A percentile compares a stretch with the other conserved stretches of the same genome.
Conservation (phyloP, 2,329 filamentous ascomycete species). For the Dactylonectria macrodidyma region DNA sequence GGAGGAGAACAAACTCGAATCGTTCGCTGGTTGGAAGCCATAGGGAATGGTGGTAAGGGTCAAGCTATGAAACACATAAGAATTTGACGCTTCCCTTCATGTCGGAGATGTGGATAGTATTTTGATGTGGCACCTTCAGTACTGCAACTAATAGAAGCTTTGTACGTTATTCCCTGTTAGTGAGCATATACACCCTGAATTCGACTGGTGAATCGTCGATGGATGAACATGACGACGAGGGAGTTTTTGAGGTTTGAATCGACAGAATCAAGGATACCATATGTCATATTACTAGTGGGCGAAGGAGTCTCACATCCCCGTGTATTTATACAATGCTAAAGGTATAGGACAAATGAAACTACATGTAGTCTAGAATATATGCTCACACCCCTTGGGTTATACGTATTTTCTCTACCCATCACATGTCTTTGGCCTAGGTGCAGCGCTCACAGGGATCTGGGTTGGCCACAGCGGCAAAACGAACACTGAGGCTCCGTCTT, state of each 20-base stretch:
- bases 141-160: neutral
- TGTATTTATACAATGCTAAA: too few relatives aligned
- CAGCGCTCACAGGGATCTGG: neutral
- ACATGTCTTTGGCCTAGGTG: neutral
- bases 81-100: neutral
- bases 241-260: too few relatives aligned
- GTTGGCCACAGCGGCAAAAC: neutral
- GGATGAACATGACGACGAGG: too few relatives aligned
- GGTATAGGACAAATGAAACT: too few relatives aligned
- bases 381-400: neutral
- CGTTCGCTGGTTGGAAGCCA: neutral
- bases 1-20: neutral
- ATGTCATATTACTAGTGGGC: too few relatives aligned
- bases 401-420: neutral
- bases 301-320: too few relatives aligned
- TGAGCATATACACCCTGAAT: too few relatives aligned
- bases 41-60: neutral
- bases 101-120: too few relatives aligned
- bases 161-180: too few relatives aligned
- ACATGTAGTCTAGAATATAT: too few relatives aligned
- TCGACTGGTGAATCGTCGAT: too few relatives aligned
- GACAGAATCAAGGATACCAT: too few relatives aligned
- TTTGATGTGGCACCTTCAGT: neutral
- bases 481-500: neutral
- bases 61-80: conserved; percentile 10